A percentile compares a stretch with the other conserved stretches of the same genome.
These are phyloP conservation scores for Lignosus rhinocerotis DNA, from an alignment of 1,284 basidiomycete species.

Conservation along the genomic window DNA sequence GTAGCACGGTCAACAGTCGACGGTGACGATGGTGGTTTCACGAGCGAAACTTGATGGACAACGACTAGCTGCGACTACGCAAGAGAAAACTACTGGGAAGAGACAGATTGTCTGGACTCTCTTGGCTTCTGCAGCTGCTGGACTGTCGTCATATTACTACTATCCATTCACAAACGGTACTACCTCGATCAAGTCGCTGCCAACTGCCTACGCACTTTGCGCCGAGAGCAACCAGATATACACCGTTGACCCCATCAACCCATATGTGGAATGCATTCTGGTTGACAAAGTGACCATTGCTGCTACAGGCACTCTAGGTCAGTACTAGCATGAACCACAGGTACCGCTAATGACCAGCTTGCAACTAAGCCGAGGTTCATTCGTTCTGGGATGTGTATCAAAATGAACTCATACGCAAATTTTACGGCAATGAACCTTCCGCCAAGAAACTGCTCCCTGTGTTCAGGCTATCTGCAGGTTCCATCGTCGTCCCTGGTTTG, in stretches of 20 bases:
- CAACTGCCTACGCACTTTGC: conserved; percentile 34
- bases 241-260: conserved; percentile 28
- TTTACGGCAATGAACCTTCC: conserved; percentile 33
- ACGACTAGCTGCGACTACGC: not conserved
- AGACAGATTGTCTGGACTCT: conserved; percentile 18
- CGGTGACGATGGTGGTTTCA: not conserved
- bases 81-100: not conserved
- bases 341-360: not conserved
- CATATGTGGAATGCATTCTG: conserved; percentile 65
- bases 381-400: conserved; percentile 30
- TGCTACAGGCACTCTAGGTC: conserved; percentile 56
- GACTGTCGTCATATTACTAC: conserved; percentile 22
- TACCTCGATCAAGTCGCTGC: conserved; percentile 14
- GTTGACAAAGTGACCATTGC: conserved; percentile 56
- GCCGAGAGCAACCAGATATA: conserved; percentile 26
- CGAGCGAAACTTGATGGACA: not conserved
- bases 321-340: not conserved
- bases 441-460: conserved; percentile 41
- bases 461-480: conserved; percentile 42
- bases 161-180: conserved; percentile 5
- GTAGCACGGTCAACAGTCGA: too few relatives aligned
- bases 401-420: conserved; percentile 30
- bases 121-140: conserved; percentile 22
- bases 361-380: conserved; percentile 30
- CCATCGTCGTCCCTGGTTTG: conserved; percentile 69